Percentiles rank a stretch among this genome's conserved stretches.
Conservation (phyloP, 1,284 basidiomycete genomes). For the Bjerkandera adusta region DNA sequence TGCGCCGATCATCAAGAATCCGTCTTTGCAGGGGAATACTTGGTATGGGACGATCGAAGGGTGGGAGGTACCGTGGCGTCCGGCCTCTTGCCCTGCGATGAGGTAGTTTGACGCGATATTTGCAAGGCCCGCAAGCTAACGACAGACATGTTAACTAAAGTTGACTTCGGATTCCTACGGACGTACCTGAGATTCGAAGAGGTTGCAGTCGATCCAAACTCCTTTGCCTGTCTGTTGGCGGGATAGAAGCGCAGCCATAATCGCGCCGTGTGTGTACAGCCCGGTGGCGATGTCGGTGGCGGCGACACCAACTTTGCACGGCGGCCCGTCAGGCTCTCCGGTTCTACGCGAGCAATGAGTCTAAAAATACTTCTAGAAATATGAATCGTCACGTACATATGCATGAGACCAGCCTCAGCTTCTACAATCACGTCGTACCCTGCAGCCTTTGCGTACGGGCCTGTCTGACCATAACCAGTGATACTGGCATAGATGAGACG, state of each 20-base stretch:
- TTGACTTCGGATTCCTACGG: neutral
- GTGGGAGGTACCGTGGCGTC: conserved; percentile 90
- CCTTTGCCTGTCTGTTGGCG: conserved; percentile 85
- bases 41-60: conserved; percentile 92
- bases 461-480: conserved; percentile 93
- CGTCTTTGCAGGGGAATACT: conserved; percentile 85
- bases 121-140: conserved; percentile 84
- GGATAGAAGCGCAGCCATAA: conserved; percentile 87
- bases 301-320: conserved; percentile 90
- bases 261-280: conserved; percentile 90
- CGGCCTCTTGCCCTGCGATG: conserved; percentile 82
- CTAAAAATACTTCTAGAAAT: conserved; percentile 5
- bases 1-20: conserved; percentile 93
- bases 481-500: conserved; percentile 88
- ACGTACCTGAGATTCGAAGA: conserved; percentile 82
- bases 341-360: conserved; percentile 50
- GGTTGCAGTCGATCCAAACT: conserved; percentile 87
- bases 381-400: conserved; percentile 63
- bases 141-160: conserved; percentile 5
- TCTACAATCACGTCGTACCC: conserved; percentile 93
- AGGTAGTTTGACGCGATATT: conserved; percentile 96
- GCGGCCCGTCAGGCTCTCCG: conserved; percentile 84
- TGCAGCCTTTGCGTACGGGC: conserved; percentile 79
- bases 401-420: conserved; percentile 92
- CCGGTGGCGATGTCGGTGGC: conserved; percentile 91